Base-by-base conservation (phyloP, 257 asterid genomes). In the Petunia axillaris region DNA sequence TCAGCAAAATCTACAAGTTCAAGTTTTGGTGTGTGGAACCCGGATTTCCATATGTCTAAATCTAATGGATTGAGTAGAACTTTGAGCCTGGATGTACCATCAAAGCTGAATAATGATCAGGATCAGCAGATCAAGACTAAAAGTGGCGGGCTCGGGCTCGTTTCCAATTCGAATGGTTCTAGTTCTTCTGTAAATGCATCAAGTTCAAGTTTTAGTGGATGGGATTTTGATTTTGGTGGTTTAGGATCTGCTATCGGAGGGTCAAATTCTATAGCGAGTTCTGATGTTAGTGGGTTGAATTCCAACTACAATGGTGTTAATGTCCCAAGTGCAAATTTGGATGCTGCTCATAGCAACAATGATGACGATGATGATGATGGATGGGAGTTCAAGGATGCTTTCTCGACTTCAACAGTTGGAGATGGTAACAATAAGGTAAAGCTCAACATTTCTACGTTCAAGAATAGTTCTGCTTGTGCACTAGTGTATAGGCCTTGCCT, bases 341-440 rank as follows among this genome's bases (percentile, higher is more conserved):
- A 84, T 81, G 85, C 80, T 64, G 64, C 66, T 48, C 77, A 76
- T 44, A 81, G 38, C 41, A 71, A 81, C 81, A 75, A 40, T 52
- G 83, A 64, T 64, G 78, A 76, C 16, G 82, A 79, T n/a, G 90
- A 77, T n/a, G 94, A 85, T 44, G 91, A 86, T 53, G 92, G 89
- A 58, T 93, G 98, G 97, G 95, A 91, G 65, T 91, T 91, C 88
- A 85, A 91, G 91, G 93, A 86, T 66, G 97, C 97, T 71, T 46
- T 57, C 79, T 82, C 91, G 55, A 91, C 85, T 44, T 48, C 77
- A 16, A 62, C 67, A 77, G 70, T 75, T 68, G 86, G 57, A 65
- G 80, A 82, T 78, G 81, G 64, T 71, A 79, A 84, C 39, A 83
- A 77, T 80, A 80, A 84, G 91, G 97, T 92, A 85, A 81, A 8